phyloP scores from a whole-genome alignment of 2,329 filamentous ascomycete species.

The Aureobasidium leucospermi region DNA sequence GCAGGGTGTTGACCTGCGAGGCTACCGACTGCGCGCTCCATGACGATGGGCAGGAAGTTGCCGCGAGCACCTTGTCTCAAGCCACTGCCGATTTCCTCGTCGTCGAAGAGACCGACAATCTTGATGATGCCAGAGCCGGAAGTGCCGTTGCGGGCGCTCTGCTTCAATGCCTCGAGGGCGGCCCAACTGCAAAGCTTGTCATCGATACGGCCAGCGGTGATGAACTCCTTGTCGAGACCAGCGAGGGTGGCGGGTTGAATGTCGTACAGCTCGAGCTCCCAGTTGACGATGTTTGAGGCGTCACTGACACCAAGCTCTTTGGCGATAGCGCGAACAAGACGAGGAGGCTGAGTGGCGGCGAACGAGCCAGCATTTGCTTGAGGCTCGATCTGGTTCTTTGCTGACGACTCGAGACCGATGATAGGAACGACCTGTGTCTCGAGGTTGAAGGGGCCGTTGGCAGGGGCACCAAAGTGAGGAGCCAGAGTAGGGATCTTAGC shows the following conservation, averaged over 20 bases:
- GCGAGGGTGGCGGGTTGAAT: conserved; percentile 75
- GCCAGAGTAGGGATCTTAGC: conserved; percentile 86
- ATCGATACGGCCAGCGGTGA: conserved; percentile 91
- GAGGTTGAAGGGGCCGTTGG: conserved; percentile 62
- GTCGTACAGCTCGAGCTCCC: conserved; percentile 95
- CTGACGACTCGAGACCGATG: conserved; percentile 73
- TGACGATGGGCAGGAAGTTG: conserved; percentile 75
- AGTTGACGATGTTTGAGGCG: conserved; percentile 69
- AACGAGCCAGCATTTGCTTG: conserved; percentile 56
- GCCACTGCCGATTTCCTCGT: conserved; percentile 90
- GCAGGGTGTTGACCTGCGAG: conserved; percentile 42
- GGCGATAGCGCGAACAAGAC: conserved; percentile 76
- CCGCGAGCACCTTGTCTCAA: conserved; percentile 82
- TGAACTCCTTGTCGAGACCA: conserved; percentile 85
- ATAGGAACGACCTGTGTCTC: conserved; percentile 95
- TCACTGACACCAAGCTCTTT: conserved; percentile 67
- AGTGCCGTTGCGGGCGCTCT: conserved; percentile 46
- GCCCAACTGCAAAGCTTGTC: conserved; percentile 97
- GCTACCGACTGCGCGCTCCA: conserved; percentile 74
- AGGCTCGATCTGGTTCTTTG: conserved; percentile 30
- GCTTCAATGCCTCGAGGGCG: conserved; percentile 73
- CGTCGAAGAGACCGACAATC: conserved; percentile 88
- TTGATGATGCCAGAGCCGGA: conserved; percentile 63
- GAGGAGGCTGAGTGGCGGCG: conserved; percentile 72
- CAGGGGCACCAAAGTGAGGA: conserved; percentile 78